A percentile compares a stretch with the other conserved stretches of the same genome.
Conservation (phyloP, 2,329 filamentous ascomycete genomes). For the Emergomyces africanus region DNA sequence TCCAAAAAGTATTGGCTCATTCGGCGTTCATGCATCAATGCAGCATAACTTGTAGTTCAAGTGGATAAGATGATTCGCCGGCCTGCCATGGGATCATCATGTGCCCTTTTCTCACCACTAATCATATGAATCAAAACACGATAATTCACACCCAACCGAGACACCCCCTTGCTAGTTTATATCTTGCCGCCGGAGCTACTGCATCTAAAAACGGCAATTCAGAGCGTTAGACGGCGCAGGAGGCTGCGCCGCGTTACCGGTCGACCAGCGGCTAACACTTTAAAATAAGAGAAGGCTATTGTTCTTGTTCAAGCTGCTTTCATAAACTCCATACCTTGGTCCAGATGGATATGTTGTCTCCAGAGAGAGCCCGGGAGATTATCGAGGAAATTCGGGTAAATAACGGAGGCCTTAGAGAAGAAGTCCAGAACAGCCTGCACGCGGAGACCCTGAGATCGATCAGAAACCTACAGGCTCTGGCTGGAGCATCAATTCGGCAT, state of each 20-base stretch:
- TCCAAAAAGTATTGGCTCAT: neutral
- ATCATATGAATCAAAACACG: neutral
- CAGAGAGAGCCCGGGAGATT: neutral
- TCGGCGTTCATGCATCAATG: neutral
- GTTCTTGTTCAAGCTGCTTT: neutral
- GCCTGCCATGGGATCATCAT: neutral
- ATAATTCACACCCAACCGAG: neutral
- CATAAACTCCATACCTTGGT: neutral
- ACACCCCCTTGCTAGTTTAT: neutral
- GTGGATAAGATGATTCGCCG: neutral
- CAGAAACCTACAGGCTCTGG: neutral
- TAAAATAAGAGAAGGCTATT: neutral
- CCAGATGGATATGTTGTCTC: neutral
- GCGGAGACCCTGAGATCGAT: neutral
- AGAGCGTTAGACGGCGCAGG: neutral
- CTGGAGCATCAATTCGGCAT: neutral
- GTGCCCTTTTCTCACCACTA: neutral
- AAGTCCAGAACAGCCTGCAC: neutral
- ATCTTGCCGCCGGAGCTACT: neutral
- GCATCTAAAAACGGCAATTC: neutral
- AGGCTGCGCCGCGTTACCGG: neutral
- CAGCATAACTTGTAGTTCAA: neutral
- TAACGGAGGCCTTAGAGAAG: neutral
- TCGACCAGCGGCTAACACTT: neutral
- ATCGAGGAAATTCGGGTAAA: neutral